Evolutionary conservation across 768 basidiomycete species (phyloP).

Genomic region (Artomyces pyxidatus): DNA sequence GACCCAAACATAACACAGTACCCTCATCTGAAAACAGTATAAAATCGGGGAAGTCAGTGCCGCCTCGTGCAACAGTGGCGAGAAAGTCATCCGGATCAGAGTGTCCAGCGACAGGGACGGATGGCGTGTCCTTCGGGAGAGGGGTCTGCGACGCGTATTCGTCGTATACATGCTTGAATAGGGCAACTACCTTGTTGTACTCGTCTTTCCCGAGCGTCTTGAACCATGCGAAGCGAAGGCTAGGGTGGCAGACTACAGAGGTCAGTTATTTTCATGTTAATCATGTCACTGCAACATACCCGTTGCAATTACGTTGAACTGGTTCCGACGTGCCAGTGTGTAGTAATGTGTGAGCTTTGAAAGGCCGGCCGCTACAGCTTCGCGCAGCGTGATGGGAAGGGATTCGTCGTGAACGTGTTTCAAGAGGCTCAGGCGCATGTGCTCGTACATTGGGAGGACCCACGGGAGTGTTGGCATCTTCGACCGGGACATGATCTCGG

Average conservation of each 20-base stretch:
- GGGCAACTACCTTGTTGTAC: neutral
- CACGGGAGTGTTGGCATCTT: conserved; percentile 23
- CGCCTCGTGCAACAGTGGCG: neutral
- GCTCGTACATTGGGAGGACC: conserved; percentile 24
- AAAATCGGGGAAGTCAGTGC: too few relatives aligned
- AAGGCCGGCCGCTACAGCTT: conserved; percentile 19
- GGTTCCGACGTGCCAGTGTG: conserved; percentile 16
- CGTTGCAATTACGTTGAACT: conserved; percentile 23
- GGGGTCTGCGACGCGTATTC: neutral
- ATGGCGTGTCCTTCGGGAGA: neutral
- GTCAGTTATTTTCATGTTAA: neutral
- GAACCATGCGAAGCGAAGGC: conserved; percentile 20
- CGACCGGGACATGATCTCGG: conserved; percentile 20
- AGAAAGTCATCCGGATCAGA: neutral
- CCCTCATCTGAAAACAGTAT: too few relatives aligned
- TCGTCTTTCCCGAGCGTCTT: neutral
- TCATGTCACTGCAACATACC: conserved; percentile 15
- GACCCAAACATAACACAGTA: too few relatives aligned
- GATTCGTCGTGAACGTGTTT: neutral
- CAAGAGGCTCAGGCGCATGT: conserved; percentile 19
- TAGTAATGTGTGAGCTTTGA: conserved; percentile 23
- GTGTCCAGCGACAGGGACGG: conserved; percentile 6
- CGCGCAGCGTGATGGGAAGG: conserved; percentile 9
- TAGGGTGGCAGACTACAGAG: conserved; percentile 22
- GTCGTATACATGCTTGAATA: conserved; percentile 10